Evolutionary conservation across 2,329 filamentous ascomycete species (phyloP).

Genomic region (Aaosphaeria pasadenensis): DNA sequence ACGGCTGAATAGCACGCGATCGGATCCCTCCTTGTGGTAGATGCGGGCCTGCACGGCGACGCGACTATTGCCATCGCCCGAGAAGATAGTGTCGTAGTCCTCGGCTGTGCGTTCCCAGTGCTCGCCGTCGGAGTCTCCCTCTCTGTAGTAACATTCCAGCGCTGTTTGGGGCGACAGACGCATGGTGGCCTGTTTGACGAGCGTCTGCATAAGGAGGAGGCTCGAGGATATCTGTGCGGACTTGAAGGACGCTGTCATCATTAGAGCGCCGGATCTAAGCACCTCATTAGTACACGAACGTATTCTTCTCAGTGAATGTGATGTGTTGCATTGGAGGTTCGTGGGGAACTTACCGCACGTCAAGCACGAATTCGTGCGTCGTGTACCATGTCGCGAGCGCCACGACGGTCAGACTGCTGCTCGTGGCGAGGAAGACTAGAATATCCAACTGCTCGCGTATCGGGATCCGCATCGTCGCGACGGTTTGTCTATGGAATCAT

Average conservation of each 20-base stretch:
- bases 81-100: conserved; percentile 74
- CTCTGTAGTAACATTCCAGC: conserved; percentile 51
- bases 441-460: conserved; percentile 84
- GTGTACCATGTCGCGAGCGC: conserved; percentile 66
- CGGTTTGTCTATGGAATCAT: no score
- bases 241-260: conserved; percentile 79
- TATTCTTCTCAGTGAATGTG: conserved; percentile 40
- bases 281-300: conserved; percentile 54
- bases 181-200: conserved; percentile 69
- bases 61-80: conserved; percentile 48
- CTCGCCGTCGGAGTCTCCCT: conserved; percentile 49
- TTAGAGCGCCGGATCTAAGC: conserved; percentile 57
- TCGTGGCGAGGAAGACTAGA: conserved; percentile 72
- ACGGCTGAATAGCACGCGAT: conserved; percentile 33
- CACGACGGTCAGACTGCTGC: conserved; percentile 73
- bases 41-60: conserved; percentile 69
- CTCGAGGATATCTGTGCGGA: conserved; percentile 77
- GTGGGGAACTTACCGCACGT: no score
- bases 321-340: no score
- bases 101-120: conserved; percentile 61
- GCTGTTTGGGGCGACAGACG: conserved; percentile 54
- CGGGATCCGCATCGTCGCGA: conserved; percentile 69
- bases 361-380: no score
- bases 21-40: conserved; percentile 66
- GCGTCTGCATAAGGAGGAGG: conserved; percentile 74